A percentile compares a stretch with the other conserved stretches of the same genome.
These are phyloP conservation scores for Cyclotella distinguenda DNA, from an alignment of 108 stramenopile genomes.

Conservation along the genomic window DNA sequence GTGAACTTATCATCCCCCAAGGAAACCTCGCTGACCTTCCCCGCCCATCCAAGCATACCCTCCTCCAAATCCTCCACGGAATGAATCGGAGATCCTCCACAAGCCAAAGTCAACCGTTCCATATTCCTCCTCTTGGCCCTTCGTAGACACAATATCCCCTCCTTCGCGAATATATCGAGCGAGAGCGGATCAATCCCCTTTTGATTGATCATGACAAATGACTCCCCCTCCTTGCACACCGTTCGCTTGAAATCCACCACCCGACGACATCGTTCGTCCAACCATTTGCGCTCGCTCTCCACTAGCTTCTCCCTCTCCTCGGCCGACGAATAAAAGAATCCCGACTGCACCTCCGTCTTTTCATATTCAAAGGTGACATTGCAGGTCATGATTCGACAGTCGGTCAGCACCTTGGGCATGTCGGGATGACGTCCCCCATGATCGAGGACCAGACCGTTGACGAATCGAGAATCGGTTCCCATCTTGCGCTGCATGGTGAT, in stretches of 20 bases:
- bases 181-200: constrained; percentile 99
- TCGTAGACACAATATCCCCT: constrained; percentile 96
- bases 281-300: constrained; percentile 95
- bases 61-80: constrained; percentile 91
- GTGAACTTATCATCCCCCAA: constrained; percentile 99
- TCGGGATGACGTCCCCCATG: constrained; percentile 99
- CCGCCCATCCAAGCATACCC: constrained; percentile 91
- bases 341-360: constrained; percentile 96
- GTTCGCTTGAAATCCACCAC: constrained; percentile 96
- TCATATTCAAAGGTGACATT: constrained; percentile 99
- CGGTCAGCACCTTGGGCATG: constrained; percentile 93
- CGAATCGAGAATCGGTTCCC: constrained; percentile 81
- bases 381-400: constrained; percentile 97
- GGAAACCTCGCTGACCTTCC: constrained; percentile 92
- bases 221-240: constrained; percentile 87
- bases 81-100: constrained; percentile 96
- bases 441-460: constrained; percentile 98
- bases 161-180: constrained; percentile 99
- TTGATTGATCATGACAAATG: constrained; percentile 99
- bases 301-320: constrained; percentile 98
- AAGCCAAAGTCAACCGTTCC: constrained; percentile 98
- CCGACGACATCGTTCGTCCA: constrained; percentile 94
- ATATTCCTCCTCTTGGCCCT: constrained; percentile 99
- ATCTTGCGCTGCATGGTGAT: constrained; percentile 93
- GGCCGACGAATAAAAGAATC: constrained; percentile 95